phyloP scores from a whole-genome alignment of 1,284 basidiomycete genomes.

The Kwoniella shivajii region DNA sequence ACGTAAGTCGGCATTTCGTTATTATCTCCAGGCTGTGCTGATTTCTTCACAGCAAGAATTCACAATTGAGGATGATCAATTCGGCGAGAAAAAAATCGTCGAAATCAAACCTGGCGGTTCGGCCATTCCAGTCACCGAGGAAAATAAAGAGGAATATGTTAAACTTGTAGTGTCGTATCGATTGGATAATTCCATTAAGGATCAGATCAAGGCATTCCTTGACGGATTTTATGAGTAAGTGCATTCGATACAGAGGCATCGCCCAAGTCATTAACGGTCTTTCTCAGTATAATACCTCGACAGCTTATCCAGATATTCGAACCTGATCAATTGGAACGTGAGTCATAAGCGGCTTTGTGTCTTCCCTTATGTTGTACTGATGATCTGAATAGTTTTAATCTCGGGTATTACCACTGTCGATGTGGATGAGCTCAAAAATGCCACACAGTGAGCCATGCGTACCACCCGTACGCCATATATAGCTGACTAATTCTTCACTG shows the following conservation, averaged over 20 bases:
- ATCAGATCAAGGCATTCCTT: conserved; percentile 91
- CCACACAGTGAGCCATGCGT: conserved; percentile 57
- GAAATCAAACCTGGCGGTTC: conserved; percentile 83
- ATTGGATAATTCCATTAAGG: conserved; percentile 89
- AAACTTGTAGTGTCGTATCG: conserved; percentile 76
- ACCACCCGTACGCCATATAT: not conserved
- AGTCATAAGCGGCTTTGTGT: conserved; percentile 28
- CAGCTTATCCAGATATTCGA: conserved; percentile 70
- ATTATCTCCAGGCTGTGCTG: not conserved
- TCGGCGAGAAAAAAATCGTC: conserved; percentile 83
- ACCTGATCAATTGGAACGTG: conserved; percentile 88
- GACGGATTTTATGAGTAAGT: conserved; percentile 84
- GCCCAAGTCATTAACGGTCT: conserved; percentile 65
- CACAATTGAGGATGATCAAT: conserved; percentile 62
- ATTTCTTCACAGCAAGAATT: conserved; percentile 51
- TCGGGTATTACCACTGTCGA: conserved; percentile 98
- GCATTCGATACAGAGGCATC: conserved; percentile 34
- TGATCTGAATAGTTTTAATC: conserved; percentile 66
- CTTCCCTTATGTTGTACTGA: not conserved
- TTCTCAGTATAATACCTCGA: conserved; percentile 56
- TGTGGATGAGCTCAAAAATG: conserved; percentile 96
- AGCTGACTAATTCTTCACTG: not conserved
- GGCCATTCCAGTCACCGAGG: conserved; percentile 81
- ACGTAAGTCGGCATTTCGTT: conserved; percentile 27
- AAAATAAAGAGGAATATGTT: conserved; percentile 98